Conservation (phyloP, 2,329 filamentous ascomycete genomes). For the Aspergillus caelatus region DNA sequence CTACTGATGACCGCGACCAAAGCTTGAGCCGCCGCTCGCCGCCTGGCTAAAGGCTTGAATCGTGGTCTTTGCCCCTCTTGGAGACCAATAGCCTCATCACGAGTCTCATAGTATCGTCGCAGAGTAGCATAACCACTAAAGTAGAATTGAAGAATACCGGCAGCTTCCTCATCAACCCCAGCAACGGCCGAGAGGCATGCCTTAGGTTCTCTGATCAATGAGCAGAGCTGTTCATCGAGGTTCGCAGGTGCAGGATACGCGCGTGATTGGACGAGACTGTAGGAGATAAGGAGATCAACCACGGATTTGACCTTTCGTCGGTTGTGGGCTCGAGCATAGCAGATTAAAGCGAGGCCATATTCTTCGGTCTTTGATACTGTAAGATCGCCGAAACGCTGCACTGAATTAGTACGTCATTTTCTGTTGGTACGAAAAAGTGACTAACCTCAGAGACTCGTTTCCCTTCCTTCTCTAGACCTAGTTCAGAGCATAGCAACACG, state of each 20-base stretch:
- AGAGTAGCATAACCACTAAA: conserved; percentile 91
- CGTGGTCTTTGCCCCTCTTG: conserved; percentile 43
- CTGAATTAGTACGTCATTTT: conserved; percentile 20
- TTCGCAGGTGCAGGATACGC: conserved; percentile 73
- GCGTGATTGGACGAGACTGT: conserved; percentile 81
- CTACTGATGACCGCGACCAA: conserved; percentile 83
- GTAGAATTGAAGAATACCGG: conserved; percentile 78
- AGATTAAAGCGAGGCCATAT: conserved; percentile 85
- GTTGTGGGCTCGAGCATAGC: conserved; percentile 84
- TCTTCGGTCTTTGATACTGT: conserved; percentile 72
- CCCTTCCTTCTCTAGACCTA: conserved; percentile 78
- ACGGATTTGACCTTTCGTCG: conserved; percentile 79
- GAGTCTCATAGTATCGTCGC: conserved; percentile 85
- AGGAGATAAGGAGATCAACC: conserved; percentile 81
- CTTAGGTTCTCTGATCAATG: conserved; percentile 72
- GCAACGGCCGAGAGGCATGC: conserved; percentile 72
- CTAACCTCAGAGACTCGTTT: conserved; percentile 78
- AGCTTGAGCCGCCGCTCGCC: conserved; percentile 71
- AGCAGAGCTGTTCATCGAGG: conserved; percentile 71
- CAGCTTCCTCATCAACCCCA: conserved; percentile 76
- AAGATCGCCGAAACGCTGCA: conserved; percentile 78
- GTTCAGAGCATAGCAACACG: conserved; percentile 73
- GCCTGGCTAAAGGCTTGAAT: conserved; percentile 60
- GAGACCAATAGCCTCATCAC: conserved; percentile 64
- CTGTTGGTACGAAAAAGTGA: conserved; percentile 25